Conservation (phyloP, 768 basidiomycete species). For the Calocybe indica region DNA sequence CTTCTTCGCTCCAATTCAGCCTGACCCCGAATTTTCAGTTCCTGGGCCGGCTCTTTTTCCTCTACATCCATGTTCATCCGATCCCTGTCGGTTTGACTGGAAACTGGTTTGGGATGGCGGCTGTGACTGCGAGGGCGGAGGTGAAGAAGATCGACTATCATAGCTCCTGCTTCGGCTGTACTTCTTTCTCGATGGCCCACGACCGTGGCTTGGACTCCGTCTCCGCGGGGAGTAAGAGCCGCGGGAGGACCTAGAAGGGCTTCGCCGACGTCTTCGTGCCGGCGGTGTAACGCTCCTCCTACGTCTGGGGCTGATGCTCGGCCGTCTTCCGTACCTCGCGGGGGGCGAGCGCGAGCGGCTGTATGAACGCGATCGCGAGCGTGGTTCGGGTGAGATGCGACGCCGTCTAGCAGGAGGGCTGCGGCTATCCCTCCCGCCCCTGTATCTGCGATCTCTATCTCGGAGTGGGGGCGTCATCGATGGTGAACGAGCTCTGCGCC, state of each 20-base stretch:
- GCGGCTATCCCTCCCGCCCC: slow-evolving; percentile 37
- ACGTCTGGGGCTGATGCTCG: slow-evolving; percentile 35
- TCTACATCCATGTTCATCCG: slow-evolving; percentile 31
- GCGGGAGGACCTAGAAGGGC: slow-evolving; percentile 26
- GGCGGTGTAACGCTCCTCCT: slow-evolving; percentile 27
- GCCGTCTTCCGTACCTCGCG: slow-evolving; percentile 35
- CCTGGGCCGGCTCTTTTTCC: slow-evolving; percentile 21
- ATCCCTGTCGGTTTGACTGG: slow-evolving; percentile 7
- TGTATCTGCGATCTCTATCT: slow-evolving; percentile 25
- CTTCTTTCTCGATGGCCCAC: slow-evolving; percentile 12
- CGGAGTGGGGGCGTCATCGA: slow-evolving; percentile 49
- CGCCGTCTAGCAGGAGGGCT: slow-evolving; percentile 50
- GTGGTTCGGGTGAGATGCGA: slow-evolving; percentile 29
- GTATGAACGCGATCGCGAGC: slow-evolving; percentile 23
- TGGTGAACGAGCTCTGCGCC: slow-evolving; percentile 35
- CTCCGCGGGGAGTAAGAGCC: slow-evolving; percentile 23
- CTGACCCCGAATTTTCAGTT: slow-evolving; percentile 76
- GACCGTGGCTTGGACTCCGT: slow-evolving; percentile 20
- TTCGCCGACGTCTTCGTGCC: slow-evolving; percentile 10
- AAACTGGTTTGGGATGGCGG: slow-evolving; percentile 6
- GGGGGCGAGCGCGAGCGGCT: slow-evolving; percentile 35
- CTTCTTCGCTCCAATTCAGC: slow-evolving; percentile 47
- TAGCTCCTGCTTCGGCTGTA: slow-evolving; percentile 24
- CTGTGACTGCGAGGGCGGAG: slow-evolving; percentile 16
- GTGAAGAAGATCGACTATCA: slow-evolving; percentile 12